A percentile compares a stretch with the other conserved stretches of the same genome.
These are phyloP conservation scores for Tilletiaria anomala DNA, from an alignment of 1,284 basidiomycete species.

Conservation along the genomic window DNA sequence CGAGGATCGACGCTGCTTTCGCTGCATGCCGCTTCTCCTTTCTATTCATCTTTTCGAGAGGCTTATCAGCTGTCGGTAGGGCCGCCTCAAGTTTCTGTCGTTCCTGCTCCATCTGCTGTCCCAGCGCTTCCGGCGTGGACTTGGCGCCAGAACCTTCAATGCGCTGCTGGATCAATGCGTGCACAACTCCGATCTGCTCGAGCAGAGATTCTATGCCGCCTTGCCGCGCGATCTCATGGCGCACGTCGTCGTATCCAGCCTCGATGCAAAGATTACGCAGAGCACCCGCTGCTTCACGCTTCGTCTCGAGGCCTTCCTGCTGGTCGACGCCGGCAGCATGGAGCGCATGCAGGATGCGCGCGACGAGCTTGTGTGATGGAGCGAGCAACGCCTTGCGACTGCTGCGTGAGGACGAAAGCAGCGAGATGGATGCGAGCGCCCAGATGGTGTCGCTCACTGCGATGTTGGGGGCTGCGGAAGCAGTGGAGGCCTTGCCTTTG, in stretches of 20 bases:
- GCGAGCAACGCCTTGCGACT: slow-evolving; percentile 9
- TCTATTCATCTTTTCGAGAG: slow-evolving; percentile 35
- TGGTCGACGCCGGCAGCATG: slow-evolving; percentile 18
- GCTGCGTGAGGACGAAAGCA: slow-evolving; percentile 15
- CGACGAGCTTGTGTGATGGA: slow-evolving; percentile 19
- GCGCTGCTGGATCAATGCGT: no score
- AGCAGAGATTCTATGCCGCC: slow-evolving; percentile 16
- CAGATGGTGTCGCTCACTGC: slow-evolving; percentile 28
- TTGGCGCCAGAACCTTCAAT: slow-evolving; percentile 4
- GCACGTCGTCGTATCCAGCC: slow-evolving; percentile 12
- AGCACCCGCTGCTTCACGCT: slow-evolving; percentile 30
- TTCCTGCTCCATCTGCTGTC: slow-evolving; percentile 8
- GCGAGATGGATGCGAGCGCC: slow-evolving; percentile 28
- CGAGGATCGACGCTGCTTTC: slow-evolving; percentile 11
- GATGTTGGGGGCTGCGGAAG: no score
- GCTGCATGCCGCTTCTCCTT: slow-evolving; percentile 34
- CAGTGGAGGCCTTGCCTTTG: not conserved
- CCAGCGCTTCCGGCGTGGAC: slow-evolving; percentile 3
- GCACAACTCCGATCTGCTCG: no score
- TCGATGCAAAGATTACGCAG: slow-evolving; percentile 37
- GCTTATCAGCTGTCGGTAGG: slow-evolving; percentile 12
- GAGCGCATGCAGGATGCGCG: slow-evolving; percentile 23
- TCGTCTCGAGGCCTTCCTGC: not conserved
- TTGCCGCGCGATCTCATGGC: slow-evolving; percentile 22
- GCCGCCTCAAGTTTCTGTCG: slow-evolving; percentile 11